Evolutionary conservation across 352 stramenopile genomes (phyloP), one percentile per base, ranked within the genome.

Genomic region (Plasmopara muralis): DNA sequence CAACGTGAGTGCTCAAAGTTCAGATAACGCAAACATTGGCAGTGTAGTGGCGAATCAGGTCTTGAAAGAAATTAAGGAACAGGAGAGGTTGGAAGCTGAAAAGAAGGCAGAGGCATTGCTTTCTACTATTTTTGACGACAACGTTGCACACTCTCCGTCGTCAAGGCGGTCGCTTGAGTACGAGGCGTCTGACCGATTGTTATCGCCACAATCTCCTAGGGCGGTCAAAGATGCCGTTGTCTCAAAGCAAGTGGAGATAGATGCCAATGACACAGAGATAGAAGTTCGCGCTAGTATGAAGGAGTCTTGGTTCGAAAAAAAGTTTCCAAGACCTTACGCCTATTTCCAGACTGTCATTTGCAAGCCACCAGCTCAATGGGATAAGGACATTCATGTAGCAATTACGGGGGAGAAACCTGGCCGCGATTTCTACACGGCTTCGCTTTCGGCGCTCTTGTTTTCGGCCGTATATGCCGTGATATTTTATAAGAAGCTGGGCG

Each of bases 381-480:
- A 95, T 60, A 89, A 86, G 46, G 80, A 93, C 48, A 93, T 93
- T 37, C 74, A 95, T 28, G 72, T 82, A 10, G 83, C 84, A 4
- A 88, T 91, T 41, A 76, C 68, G 2, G 82, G 80, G 1, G 70
- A 80, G 31, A 95, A 95, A 43, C 84, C 84, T 0, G 84, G 84
- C 9, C 66, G 79, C 4, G 79, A 92, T 56, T 92, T 73, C 47
- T 88, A 87, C 62, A 78, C 82, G 4, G 50, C 66, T 6, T 89
- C 82, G 33, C 70, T 95, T 12, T 68, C 69, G 2, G 52, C 85
- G 31, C 64, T 83, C 47, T 53, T 92, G 30, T 68, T 92, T 18
- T 81, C 72, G 9, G 64, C 79, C 0, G 60, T 89, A 9, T 93
- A 83, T 50, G 80, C 78, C 0, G 71, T 93, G 7, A 56, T 95